Conservation (phyloP, 2,329 filamentous ascomycete species). For the Exophiala aquamarina region DNA sequence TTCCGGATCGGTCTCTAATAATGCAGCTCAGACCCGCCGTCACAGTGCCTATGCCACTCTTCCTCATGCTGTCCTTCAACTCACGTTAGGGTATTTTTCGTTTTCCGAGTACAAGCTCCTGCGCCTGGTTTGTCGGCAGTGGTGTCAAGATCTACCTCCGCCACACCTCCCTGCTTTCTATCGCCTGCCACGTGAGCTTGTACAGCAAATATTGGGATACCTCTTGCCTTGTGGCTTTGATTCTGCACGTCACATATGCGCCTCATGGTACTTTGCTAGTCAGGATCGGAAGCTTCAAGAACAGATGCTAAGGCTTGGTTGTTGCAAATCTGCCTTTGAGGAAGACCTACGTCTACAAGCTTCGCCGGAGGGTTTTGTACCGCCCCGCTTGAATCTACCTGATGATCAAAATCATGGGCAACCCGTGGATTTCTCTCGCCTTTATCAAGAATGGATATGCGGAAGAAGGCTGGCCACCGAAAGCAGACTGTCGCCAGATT, state of each 20-base stretch:
- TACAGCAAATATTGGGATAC: slow-evolving; percentile 48
- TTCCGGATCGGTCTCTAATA: too few species aligned
- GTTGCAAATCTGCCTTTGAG: slow-evolving; percentile 34
- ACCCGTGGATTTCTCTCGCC: neutral
- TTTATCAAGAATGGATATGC: slow-evolving; percentile 38
- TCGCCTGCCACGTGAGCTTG: slow-evolving; percentile 46
- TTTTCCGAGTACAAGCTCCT: slow-evolving; percentile 23
- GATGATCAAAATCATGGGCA: slow-evolving; percentile 3
- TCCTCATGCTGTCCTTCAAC: slow-evolving; percentile 14
- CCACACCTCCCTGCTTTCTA: slow-evolving; percentile 19
- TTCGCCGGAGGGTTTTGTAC: too few species aligned
- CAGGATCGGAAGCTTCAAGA: slow-evolving; percentile 53
- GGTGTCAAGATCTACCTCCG: slow-evolving; percentile 18
- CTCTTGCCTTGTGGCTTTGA: slow-evolving; percentile 56
- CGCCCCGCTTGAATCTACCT: too few species aligned
- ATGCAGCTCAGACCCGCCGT: neutral
- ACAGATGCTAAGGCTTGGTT: slow-evolving; percentile 54
- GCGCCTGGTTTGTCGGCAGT: slow-evolving; percentile 24
- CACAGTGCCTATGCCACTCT: slow-evolving; percentile 5
- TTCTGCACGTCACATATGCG: slow-evolving; percentile 60
- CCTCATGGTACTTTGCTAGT: slow-evolving; percentile 59
- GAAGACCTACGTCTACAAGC: slow-evolving; percentile 6
- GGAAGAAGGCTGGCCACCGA: slow-evolving; percentile 51
- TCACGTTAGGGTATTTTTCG: slow-evolving; percentile 17
- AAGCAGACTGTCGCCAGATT: slow-evolving; percentile 46